Evolutionary conservation across 2,329 filamentous ascomycete species (phyloP), one percentile per base, ranked within the genome.

Genomic region (Ceratocystis lukuohia): DNA sequence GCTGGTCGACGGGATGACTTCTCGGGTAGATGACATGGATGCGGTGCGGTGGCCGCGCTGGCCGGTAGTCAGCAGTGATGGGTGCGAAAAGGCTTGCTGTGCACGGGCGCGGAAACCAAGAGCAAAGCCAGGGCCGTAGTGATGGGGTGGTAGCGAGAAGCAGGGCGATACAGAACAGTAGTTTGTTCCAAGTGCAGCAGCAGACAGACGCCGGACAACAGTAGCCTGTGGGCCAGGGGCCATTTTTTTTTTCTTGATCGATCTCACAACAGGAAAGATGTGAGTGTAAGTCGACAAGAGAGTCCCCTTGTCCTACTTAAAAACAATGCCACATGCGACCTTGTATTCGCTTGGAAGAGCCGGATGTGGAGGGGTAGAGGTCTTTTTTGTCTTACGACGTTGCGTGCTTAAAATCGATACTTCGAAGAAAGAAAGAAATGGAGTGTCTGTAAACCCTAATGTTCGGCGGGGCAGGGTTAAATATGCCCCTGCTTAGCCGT

Each of bases 1-100:
- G 2, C 80, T 77, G 3, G 82, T 80, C 45, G 79, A 79, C 8
- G 84, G 80, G 67, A 87, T 77, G 2, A 76, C 81, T 68, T 82
- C 80, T 70, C 28, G 53, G 12, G 53, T 2, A 2, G 53, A 70
- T 70, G 45, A 65, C 63, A 72, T 50, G 70, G 68, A 48, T 68
- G 33, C 69, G 66, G 41, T 64, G 65, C 66, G 66, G 28, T 59
- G 48, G 65, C 64, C 67, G 68, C 68, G 61, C 65, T 65, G 48
- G 65, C 70, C 64, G 70, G 70, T 70, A 70, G 25, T 22, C 25
- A 41, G 61, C 25, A n/a, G 61, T 66, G 62, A 61, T 53, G 57
- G 50, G 62, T 33, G 59, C 46, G 41, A 28, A 64, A 37, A 63
- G 28, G 37, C 2, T 22, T 33, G 33, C 41, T 41, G 12, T n/a